Base-by-base conservation (phyloP, 495 filamentous ascomycete genomes). In the Pyrenula aspistea region DNA sequence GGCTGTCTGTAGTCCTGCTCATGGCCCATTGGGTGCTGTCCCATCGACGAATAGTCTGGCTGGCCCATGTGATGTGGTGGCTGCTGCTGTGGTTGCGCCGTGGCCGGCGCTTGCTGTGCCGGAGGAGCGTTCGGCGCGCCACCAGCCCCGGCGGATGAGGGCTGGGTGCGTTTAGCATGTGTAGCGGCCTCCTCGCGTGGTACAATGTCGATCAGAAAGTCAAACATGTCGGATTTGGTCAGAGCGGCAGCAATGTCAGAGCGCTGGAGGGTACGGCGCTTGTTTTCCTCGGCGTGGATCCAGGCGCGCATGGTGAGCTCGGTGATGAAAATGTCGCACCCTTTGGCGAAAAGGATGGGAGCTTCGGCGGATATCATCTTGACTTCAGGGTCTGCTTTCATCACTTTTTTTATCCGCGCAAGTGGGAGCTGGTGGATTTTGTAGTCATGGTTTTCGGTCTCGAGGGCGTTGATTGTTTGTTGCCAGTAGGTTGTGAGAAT, bases 341-440 rank as follows among this genome's bases (percentile, higher is more conserved):
- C 93, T 74, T 98, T 98, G 53, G 93, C 93, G 66, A 98, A 98
- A 15, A 98, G 75, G 64, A 98, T 98, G 12, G 93, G 93, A 3
- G 93, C 93, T 72, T 98, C 93, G 21, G 93, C 93, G 11, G 91
- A 96, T 54, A 98, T 98, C 93, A 98, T 98, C 74, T 98, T 98
- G 53, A 98, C 93, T 60, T 98, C 93, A 1, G 93, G 93, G 62
- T 98, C 93, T 1, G 93, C 93, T 72, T 98, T 98, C 93, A 98
- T 98, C 62, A 98, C 93, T 68, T 98, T 98, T 79, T 97, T 98
- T 71, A 98, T 98, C 49, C 93, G 87, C 22, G 93, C 93, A 52
- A 98, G 78, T 1, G 93, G 93, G 25, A 98, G 75, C 69, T 96
- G 93, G 63, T 98, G 93, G 53, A 96, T 76, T 69, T 98, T 98